Evolutionary conservation across 169 alveolate species (phyloP).

Genomic region (Babesia divergens): DNA sequence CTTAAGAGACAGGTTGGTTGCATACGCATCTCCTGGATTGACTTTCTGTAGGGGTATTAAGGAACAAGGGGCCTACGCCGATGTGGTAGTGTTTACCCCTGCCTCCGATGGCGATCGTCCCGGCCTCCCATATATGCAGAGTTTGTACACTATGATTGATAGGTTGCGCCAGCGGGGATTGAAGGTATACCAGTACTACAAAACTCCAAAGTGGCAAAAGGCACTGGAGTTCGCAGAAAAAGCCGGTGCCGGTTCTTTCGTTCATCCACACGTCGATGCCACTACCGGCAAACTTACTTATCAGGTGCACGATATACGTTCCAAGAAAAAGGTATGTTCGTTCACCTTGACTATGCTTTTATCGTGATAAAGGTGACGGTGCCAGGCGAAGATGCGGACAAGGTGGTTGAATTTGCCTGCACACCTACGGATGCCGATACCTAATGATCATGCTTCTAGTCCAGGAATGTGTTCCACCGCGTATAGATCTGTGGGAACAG

Average conservation of each 20-base stretch:
- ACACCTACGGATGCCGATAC: too few species aligned
- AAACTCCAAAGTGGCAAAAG: conserved; percentile 37
- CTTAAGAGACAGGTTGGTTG: conserved; percentile 20
- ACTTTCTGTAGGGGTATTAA: conserved; percentile 1
- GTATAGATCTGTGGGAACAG: too few species aligned
- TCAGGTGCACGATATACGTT: conserved; percentile 23
- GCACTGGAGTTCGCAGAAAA: conserved; percentile 51
- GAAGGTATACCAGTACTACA: conserved; percentile 56
- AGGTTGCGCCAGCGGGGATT: conserved; percentile 20
- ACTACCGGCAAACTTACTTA: not conserved
- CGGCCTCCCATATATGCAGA: not conserved
- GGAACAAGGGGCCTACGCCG: not conserved
- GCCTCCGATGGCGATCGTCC: not conserved
- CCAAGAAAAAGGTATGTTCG: conserved; percentile 4
- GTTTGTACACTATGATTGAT: conserved; percentile 11
- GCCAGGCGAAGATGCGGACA: too few species aligned
- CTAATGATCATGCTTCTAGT: too few species aligned
- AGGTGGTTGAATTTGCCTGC: too few species aligned
- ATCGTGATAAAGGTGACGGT: too few species aligned
- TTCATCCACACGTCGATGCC: conserved; percentile 18
- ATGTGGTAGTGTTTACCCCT: conserved; percentile 38
- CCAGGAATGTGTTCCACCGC: too few species aligned
- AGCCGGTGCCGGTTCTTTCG: conserved; percentile 1
- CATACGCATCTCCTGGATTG: not conserved
- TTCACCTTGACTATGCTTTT: too few species aligned